These are phyloP conservation scores for Bretschneidera sinensis DNA, from an alignment of 345 rosid genomes.

Conservation along the genomic window DNA sequence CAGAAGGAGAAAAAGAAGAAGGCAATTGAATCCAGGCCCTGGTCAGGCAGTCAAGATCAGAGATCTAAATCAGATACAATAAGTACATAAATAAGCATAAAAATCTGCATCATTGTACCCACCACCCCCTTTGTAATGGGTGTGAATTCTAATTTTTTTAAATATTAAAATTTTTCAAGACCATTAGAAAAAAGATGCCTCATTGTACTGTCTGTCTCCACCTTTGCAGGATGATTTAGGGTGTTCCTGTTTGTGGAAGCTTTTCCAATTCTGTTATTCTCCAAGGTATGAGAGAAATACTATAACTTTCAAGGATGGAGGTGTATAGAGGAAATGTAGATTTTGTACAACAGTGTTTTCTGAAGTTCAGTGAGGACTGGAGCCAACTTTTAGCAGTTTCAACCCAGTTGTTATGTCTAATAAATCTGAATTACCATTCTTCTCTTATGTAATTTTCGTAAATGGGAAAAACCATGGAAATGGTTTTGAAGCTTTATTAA, in stretches of 20 bases:
- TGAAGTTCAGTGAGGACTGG: too few species aligned
- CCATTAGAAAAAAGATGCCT: not conserved
- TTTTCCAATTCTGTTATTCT: conserved; percentile 16
- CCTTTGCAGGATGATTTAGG: conserved; percentile 15
- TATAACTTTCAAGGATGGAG: conserved; percentile 1
- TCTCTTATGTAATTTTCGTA: too few species aligned
- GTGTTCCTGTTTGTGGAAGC: conserved; percentile 3
- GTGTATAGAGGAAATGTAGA: not conserved
- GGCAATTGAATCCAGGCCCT: conserved; percentile 14
- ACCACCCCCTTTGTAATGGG: too few species aligned
- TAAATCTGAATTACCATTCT: too few species aligned
- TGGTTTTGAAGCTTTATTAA: too few species aligned
- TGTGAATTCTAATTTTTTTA: too few species aligned
- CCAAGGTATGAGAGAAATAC: conserved; percentile 7
- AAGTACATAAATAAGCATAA: conserved; percentile 14
- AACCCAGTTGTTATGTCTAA: too few species aligned
- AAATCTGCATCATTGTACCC: too few species aligned
- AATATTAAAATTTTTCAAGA: too few species aligned
- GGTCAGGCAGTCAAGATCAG: conserved; percentile 10
- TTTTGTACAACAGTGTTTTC: too few species aligned
- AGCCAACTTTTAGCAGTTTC: too few species aligned
- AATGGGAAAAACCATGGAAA: too few species aligned
- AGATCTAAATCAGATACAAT: conserved; percentile 14
- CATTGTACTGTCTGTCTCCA: not conserved
- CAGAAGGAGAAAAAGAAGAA: conserved; percentile 12